phyloP scores from a whole-genome alignment of 2,329 filamentous ascomycete genomes.

The Fusarium miscanthi region DNA sequence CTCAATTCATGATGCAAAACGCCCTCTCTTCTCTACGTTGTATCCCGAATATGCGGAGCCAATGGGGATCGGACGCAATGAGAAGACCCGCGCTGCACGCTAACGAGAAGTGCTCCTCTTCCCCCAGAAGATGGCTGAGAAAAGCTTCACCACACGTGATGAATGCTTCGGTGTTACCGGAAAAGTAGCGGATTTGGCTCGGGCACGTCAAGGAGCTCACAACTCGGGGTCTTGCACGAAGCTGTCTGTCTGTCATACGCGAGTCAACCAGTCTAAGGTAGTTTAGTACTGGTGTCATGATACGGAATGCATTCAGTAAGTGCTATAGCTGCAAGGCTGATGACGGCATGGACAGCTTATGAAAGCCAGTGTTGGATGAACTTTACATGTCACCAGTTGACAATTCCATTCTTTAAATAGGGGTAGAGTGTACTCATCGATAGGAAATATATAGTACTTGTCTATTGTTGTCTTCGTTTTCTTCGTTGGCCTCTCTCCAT shows the following conservation, averaged over 20 bases:
- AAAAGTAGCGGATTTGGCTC: constrained; percentile 20
- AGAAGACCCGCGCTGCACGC: constrained; percentile 21
- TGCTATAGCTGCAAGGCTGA: background rate
- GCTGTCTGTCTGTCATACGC: background rate
- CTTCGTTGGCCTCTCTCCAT: background rate
- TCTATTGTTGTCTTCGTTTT: background rate
- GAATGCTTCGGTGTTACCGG: constrained; percentile 24
- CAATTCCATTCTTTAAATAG: background rate
- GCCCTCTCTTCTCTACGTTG: background rate
- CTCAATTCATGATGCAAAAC: background rate
- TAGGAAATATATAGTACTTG: too few relatives aligned
- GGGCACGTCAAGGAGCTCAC: background rate
- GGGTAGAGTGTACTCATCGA: background rate
- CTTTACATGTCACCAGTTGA: background rate
- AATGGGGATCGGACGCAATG: constrained; percentile 28
- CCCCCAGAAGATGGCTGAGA: constrained; percentile 25
- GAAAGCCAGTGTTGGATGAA: background rate
- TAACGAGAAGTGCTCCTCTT: constrained; percentile 11
- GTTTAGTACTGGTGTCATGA: constrained; percentile 2
- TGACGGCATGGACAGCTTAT: constrained; percentile 6
- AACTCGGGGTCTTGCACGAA: background rate
- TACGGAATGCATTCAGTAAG: background rate
- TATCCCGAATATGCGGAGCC: constrained; percentile 23
- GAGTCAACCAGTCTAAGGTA: background rate
- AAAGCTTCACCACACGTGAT: constrained; percentile 34